These are phyloP conservation scores for Mycena rebaudengoi DNA, from an alignment of 768 basidiomycete genomes.

Conservation along the genomic window DNA sequence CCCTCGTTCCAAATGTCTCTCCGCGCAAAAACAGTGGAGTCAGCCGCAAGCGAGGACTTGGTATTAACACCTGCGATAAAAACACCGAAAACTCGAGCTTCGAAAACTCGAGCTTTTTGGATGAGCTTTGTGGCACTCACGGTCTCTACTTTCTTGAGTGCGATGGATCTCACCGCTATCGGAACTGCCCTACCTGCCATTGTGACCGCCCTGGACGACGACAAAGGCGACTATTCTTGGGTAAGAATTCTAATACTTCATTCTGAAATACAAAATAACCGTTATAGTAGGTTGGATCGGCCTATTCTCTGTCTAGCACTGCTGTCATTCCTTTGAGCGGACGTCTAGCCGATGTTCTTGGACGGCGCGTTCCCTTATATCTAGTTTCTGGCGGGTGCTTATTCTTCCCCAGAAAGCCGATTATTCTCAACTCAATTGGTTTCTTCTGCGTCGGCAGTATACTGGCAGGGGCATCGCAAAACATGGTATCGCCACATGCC, in stretches of 20 bases:
- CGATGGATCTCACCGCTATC: slow-evolving; percentile 23
- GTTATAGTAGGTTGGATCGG: slow-evolving; percentile 46
- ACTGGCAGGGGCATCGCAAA: slow-evolving; percentile 49
- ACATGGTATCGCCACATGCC: slow-evolving; percentile 44
- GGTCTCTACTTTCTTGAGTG: slow-evolving; percentile 22
- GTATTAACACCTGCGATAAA: too few relatives aligned
- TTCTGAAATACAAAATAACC: not conserved
- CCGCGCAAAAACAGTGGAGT: too few relatives aligned
- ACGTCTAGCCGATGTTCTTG: slow-evolving; percentile 42
- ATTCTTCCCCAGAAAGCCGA: slow-evolving; percentile 29
- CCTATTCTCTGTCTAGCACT: slow-evolving; percentile 50
- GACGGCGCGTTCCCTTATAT: slow-evolving; percentile 30
- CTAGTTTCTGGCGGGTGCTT: not conserved
- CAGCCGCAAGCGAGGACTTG: too few relatives aligned
- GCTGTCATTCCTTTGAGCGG: slow-evolving; percentile 50
- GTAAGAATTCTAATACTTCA: not conserved
- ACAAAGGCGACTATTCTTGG: slow-evolving; percentile 27
- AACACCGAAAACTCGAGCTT: too few relatives aligned
- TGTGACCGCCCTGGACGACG: slow-evolving; percentile 23
- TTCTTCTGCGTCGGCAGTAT: slow-evolving; percentile 53
- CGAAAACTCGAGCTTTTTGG: slow-evolving; percentile 29
- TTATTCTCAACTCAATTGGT: slow-evolving; percentile 38
- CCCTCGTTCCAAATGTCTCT: too few relatives aligned
- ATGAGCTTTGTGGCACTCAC: slow-evolving; percentile 24
- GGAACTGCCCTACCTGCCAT: slow-evolving; percentile 29